Percentiles rank a stretch among this genome's conserved stretches.
These are phyloP conservation scores for Chondrostereum purpureum DNA, from an alignment of 1,284 basidiomycete genomes.

Conservation along the genomic window DNA sequence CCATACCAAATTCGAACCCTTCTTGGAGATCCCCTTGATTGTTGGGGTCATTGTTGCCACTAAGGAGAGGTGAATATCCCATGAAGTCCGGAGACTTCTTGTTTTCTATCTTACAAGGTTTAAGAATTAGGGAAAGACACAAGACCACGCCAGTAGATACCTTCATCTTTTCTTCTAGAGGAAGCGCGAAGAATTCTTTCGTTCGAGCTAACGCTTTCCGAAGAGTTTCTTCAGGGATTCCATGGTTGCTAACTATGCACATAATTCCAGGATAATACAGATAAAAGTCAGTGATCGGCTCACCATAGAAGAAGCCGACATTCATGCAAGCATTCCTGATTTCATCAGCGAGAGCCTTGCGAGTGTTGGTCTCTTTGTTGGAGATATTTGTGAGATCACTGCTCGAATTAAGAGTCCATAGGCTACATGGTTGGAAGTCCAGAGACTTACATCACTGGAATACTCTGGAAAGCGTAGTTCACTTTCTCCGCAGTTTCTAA, in stretches of 20 bases:
- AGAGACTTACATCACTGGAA: slow-evolving; percentile 31
- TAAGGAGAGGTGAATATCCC: slow-evolving; percentile 62
- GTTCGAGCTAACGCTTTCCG: slow-evolving; percentile 38
- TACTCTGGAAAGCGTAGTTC: slow-evolving; percentile 24
- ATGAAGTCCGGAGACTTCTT: slow-evolving; percentile 62
- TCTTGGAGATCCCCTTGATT: slow-evolving; percentile 75
- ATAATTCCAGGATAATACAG: not conserved
- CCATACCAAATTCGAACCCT: slow-evolving; percentile 74
- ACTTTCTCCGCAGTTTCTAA: slow-evolving; percentile 21
- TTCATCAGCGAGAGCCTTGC: slow-evolving; percentile 44
- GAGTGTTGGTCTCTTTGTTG: slow-evolving; percentile 31
- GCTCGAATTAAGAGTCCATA: slow-evolving; percentile 1
- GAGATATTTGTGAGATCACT: slow-evolving; percentile 52
- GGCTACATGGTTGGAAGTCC: not conserved
- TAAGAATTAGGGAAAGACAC: not conserved
- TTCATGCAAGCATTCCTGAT: slow-evolving; percentile 68
- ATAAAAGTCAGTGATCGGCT: not conserved
- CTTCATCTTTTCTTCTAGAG: slow-evolving; percentile 52
- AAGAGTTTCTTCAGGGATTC: slow-evolving; percentile 47
- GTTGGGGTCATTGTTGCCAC: slow-evolving; percentile 56
- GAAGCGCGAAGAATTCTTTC: slow-evolving; percentile 56
- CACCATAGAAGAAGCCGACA: slow-evolving; percentile 79
- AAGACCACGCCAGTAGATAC: slow-evolving; percentile 21
- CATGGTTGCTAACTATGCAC: slow-evolving; percentile 64
- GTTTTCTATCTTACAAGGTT: slow-evolving; percentile 53